These are phyloP conservation scores for Linum tenue DNA, from an alignment of 345 rosid genomes.

Conservation along the genomic window DNA sequence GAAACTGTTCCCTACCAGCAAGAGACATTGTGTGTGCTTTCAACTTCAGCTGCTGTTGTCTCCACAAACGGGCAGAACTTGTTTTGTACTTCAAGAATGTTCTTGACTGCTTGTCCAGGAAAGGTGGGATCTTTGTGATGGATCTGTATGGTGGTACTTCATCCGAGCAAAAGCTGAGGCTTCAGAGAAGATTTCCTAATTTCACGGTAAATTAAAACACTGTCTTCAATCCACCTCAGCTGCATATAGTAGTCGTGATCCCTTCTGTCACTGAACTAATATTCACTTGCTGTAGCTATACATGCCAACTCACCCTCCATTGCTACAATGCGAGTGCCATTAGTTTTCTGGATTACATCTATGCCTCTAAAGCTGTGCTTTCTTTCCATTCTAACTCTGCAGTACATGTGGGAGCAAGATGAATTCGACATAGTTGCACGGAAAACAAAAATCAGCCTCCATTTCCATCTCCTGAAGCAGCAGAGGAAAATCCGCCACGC, in stretches of 20 bases:
- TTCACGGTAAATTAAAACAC: constrained; percentile 45
- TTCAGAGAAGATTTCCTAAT: constrained; percentile 68
- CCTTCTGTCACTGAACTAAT: too few species aligned
- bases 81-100: constrained; percentile 71
- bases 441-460: constrained; percentile 80
- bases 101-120: constrained; percentile 47
- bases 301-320: too few species aligned
- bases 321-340: too few species aligned
- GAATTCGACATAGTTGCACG: constrained; percentile 70
- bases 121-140: constrained; percentile 80
- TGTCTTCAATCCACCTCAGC: neutral
- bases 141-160: constrained; percentile 91
- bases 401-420: constrained; percentile 89
- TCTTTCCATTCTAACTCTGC: constrained; percentile 9
- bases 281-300: too few species aligned
- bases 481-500: constrained; percentile 74
- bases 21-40: constrained; percentile 90
- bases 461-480: constrained; percentile 64
- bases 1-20: constrained; percentile 32
- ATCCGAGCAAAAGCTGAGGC: constrained; percentile 61
- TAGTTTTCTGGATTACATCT: too few species aligned
- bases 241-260: too few species aligned
- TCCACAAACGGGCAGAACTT: constrained; percentile 64
- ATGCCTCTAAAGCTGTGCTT: too few species aligned
- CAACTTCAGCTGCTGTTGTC: constrained; percentile 88